Conservation (phyloP, 345 rosid genomes). For the Sisymbrium irio region DNA sequence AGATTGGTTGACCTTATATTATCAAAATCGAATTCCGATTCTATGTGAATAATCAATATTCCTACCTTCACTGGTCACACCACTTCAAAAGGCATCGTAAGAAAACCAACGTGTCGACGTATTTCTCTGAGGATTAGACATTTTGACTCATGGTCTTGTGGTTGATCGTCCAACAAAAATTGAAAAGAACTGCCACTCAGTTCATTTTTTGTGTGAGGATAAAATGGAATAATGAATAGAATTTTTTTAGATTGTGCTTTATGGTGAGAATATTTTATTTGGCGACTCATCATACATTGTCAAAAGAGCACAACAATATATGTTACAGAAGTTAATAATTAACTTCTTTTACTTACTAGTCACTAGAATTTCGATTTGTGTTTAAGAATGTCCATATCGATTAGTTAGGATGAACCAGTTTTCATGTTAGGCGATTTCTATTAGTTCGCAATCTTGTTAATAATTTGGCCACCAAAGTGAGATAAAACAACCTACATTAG, state of each 20-base stretch:
- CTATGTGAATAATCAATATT: constrained; percentile 26
- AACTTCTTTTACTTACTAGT: no score
- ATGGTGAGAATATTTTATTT: constrained; percentile 6
- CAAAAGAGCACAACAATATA: neutral
- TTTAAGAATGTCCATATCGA: neutral
- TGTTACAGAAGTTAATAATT: no score
- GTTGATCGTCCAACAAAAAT: neutral
- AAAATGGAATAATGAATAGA: constrained; percentile 1
- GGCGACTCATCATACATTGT: constrained; percentile 16
- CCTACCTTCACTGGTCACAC: constrained; percentile 6
- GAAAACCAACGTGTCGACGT: neutral
- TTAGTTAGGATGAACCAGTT: neutral
- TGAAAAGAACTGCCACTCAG: neutral
- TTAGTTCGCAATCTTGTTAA: no score
- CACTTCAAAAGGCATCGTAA: constrained; percentile 4
- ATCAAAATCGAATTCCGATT: neutral
- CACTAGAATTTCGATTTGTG: neutral
- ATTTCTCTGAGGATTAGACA: constrained; percentile 2
- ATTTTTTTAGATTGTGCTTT: constrained; percentile 5
- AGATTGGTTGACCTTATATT: constrained; percentile 24
- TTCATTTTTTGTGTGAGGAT: neutral
- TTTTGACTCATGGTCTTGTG: constrained; percentile 9
- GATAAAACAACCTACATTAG: neutral
- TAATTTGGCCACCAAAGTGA: neutral
- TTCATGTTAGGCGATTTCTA: neutral